Conservation (phyloP, 371 early-diverging fungal genomes). For the Funneliformis caledonium region DNA sequence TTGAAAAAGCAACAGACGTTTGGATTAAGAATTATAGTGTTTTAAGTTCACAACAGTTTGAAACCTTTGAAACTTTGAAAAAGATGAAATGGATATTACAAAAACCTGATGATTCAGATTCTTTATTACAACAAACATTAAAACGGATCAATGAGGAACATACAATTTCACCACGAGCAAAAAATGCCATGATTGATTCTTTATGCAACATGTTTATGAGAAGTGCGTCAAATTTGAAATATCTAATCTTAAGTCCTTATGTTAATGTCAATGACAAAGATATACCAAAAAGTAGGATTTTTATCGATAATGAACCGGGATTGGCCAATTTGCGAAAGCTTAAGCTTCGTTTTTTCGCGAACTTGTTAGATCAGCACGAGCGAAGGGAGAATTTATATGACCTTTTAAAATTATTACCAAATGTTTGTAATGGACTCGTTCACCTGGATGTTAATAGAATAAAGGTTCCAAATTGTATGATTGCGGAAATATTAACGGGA, state of each 20-base stretch:
- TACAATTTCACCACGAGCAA: not conserved
- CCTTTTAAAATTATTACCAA: not conserved
- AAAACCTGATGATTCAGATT: not conserved
- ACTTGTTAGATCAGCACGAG: not conserved
- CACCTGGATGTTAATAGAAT: not conserved
- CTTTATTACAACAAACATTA: not conserved
- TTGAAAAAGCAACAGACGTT: not conserved
- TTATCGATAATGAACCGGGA: not conserved
- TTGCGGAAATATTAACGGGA: not conserved
- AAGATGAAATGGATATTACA: too few relatives aligned
- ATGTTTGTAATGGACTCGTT: not conserved
- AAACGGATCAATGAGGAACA: too few relatives aligned
- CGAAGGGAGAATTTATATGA: not conserved
- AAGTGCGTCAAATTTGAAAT: not conserved
- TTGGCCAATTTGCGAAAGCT: not conserved
- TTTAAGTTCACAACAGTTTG: not conserved
- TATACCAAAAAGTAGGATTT: not conserved
- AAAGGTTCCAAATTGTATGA: not conserved
- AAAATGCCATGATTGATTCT: conserved; percentile 11
- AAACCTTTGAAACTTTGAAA: not conserved
- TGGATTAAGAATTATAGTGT: not conserved
- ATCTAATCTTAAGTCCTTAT: not conserved
- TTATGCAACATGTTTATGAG: conserved; percentile 9
- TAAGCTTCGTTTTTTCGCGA: not conserved
- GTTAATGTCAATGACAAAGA: not conserved